These are phyloP conservation scores for Penicillium sp. DNA, from an alignment of 2,329 filamentous ascomycete species.

Conservation along the genomic window DNA sequence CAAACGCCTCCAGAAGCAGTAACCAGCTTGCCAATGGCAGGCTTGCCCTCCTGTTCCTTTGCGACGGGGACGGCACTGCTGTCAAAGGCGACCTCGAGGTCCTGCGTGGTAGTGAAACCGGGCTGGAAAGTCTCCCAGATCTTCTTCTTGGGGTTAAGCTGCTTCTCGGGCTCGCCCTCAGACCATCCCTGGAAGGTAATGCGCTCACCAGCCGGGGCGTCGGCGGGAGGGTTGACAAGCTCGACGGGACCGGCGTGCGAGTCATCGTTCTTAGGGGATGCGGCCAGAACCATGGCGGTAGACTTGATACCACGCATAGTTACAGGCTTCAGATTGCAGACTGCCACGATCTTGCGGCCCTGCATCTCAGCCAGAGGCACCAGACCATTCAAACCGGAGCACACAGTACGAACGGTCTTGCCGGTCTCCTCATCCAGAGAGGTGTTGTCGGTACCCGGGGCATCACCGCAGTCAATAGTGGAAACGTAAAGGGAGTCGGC, in stretches of 20 bases:
- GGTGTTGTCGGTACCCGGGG: conserved; percentile 79
- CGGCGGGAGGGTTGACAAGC: conserved; percentile 76
- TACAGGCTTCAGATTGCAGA: conserved; percentile 97
- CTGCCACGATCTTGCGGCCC: conserved; percentile 85
- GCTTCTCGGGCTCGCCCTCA: conserved; percentile 81
- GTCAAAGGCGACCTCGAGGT: conserved; percentile 80
- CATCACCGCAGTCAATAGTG: conserved; percentile 90
- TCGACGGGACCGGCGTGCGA: conserved; percentile 88
- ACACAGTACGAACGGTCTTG: conserved; percentile 88
- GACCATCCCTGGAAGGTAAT: conserved; percentile 89
- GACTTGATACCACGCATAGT: conserved; percentile 92
- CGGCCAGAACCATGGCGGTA: conserved; percentile 87
- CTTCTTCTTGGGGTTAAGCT: conserved; percentile 99
- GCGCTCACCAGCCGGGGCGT: conserved; percentile 73
- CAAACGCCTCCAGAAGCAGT: conserved; percentile 75
- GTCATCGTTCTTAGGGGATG: conserved; percentile 80
- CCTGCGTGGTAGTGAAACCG: conserved; percentile 83
- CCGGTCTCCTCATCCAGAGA: conserved; percentile 72
- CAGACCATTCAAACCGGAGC: conserved; percentile 91
- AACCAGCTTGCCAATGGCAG: conserved; percentile 58
- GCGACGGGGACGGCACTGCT: conserved; percentile 69
- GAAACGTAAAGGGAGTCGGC: conserved; percentile 94
- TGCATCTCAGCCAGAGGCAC: conserved; percentile 96
- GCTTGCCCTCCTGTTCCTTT: conserved; percentile 58
- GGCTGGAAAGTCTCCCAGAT: conserved; percentile 96